Evolutionary conservation across 495 filamentous ascomycete species (phyloP), one percentile per base, ranked within the genome.

Genomic region (Podospora fimiseda): DNA sequence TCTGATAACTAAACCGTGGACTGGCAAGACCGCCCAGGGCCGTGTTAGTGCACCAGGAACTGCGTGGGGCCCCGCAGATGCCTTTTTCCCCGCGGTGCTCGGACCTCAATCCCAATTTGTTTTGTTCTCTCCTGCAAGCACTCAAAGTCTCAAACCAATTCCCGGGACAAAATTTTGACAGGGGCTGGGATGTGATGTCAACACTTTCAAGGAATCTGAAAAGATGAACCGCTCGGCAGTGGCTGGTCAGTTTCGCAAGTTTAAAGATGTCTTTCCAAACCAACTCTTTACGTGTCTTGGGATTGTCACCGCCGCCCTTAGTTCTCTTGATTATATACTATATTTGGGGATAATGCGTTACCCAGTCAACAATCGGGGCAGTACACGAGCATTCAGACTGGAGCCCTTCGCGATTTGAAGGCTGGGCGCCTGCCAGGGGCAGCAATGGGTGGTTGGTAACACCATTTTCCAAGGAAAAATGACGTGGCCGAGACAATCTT

Each of bases 341-440:
- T 33, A 33, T 33, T 33, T 33, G 27, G 27, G 6, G 23, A 23
- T 56, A 53, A 50, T 61, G 58, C 52, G 72, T 74, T 74, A 68
- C 63, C 69, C 56, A 36, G 68, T 53, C 69, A 72, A 73, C 72
- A 55, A 45, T 60, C 52, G 24, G 42, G 24, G 50, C 49, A 36
- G 23, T 1, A 9, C 14, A 44, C 63, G 51, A 67, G 59, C 49
- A 59, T 56, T 33, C 40, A 27, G 37, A 46, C 45, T 43, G 41
- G 8, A 15, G 39, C 19, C n/a, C n/a, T n/a, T n/a, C n/a, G n/a
- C n/a, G n/a, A n/a, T n/a, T 44, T 44, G 15, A 18, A 19, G 20
- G 41, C 41, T 43, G 15, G 19, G 39, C 39, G 16, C 15, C 39
- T n/a, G n/a, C n/a, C n/a, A n/a, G n/a, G n/a, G n/a, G n/a, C n/a